Evolutionary conservation across 495 filamentous ascomycete genomes (phyloP), one percentile per base, ranked within the genome.

Genomic region (Clohesyomyces aquaticus): DNA sequence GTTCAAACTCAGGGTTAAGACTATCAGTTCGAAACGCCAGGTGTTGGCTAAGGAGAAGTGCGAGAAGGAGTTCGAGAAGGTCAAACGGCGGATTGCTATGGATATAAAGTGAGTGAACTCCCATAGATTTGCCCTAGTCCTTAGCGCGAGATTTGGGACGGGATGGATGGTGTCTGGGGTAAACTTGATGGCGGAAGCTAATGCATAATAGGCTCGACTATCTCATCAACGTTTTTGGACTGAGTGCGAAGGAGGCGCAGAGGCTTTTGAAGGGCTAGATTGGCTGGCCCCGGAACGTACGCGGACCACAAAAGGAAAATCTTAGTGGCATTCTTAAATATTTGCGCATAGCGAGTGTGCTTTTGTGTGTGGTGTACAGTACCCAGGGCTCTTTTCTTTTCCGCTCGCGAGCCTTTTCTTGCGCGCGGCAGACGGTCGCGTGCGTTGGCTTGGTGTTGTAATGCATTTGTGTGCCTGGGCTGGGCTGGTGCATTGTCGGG

Each of bases 1-100:
- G 28, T 96, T 98, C 75, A 83, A 81, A 68, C 81, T 96, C 32
- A 83, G 87, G 26, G 80, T 96, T 35, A 98, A 97, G 78, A 88
- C 82, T 0, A 88, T 97, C 28, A 77, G 83, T 62, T 81, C 83
- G 10, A 80, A 84, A 67, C 81, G 86, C 75, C 82, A 91, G 51
- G 83, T 80, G 0, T 69, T 71, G 35, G 81, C 83, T 23, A 90
- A 86, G 91, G 86, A 88, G 59, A 73, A 79, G 55, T 93, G 88
- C 68, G 83, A 89, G 65, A 76, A 87, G 61, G 78, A 84, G 45
- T 94, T 93, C 75, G 83, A 89, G 67, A 80, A 82, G 63, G 81
- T 89, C 62, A 87, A 86, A 79, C 74, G 80, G 52, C 77, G 81
- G 66, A 75, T 88, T 53, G 81, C 83, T 29, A 81, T 81, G 67